Evolutionary conservation across 2,329 filamentous ascomycete species (phyloP).

Genomic region (Ophiostoma fasciatum): DNA sequence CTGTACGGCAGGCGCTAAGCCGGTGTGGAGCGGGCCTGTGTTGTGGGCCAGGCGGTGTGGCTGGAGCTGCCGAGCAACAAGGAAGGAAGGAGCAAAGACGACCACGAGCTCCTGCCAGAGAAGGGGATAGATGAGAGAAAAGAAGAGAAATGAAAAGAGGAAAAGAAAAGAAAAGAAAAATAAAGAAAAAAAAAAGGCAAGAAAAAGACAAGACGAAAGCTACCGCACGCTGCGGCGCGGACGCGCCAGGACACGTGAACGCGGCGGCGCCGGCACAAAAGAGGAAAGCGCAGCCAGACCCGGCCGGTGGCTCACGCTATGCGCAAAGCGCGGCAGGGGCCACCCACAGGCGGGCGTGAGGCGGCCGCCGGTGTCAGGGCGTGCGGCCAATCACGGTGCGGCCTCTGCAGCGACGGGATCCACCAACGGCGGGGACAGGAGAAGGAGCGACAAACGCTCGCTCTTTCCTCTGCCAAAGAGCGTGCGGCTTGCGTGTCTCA

Average conservation of each 20-base stretch:
- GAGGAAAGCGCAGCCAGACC: constrained; percentile 1
- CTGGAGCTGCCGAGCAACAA: background rate
- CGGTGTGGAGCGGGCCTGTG: constrained; percentile 4
- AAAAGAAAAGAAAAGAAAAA: background rate
- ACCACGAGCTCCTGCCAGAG: too few species aligned
- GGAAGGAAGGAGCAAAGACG: background rate
- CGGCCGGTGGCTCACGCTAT: background rate
- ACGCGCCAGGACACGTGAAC: constrained; percentile 14
- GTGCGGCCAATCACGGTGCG: constrained; percentile 2
- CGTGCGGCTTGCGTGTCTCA: background rate
- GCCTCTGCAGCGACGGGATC: too few species aligned
- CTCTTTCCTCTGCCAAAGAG: constrained; percentile 3
- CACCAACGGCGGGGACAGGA: too few species aligned
- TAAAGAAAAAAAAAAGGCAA: background rate
- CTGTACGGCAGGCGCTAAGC: constrained; percentile 9
- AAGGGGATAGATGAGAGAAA: too few species aligned
- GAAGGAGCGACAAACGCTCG: background rate
- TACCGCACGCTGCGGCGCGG: background rate
- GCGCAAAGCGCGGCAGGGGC: background rate
- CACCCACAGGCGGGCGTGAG: too few species aligned
- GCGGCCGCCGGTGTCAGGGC: too few species aligned
- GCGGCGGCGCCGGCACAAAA: too few species aligned
- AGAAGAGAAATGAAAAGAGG: background rate
- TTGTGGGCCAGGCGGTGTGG: constrained; percentile 7
- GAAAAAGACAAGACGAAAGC: background rate